These are phyloP conservation scores for Podila horticola DNA, from an alignment of 192 early-diverging fungal species.

Conservation along the genomic window DNA sequence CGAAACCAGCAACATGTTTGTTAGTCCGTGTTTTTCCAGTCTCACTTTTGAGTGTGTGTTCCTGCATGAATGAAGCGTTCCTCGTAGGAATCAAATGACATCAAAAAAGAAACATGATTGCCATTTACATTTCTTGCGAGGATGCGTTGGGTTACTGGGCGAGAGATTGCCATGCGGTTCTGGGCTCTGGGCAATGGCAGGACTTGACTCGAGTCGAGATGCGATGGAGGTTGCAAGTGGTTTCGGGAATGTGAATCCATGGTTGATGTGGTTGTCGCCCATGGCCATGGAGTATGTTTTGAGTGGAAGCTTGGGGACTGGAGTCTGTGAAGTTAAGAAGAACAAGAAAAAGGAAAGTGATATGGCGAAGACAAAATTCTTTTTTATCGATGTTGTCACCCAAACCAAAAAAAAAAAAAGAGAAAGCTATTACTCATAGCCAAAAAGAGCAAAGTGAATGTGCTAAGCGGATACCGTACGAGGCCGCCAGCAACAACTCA, in stretches of 20 bases:
- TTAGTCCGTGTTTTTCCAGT: background rate
- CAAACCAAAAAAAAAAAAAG: no score
- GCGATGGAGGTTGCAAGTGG: constrained; percentile 9
- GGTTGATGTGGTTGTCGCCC: constrained; percentile 23
- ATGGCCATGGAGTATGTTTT: background rate
- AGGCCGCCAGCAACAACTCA: no score
- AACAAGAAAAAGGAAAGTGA: no score
- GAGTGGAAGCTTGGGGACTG: background rate
- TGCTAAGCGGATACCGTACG: no score
- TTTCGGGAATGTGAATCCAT: constrained; percentile 32
- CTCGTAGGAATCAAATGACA: background rate
- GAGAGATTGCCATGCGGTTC: background rate
- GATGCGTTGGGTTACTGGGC: constrained; percentile 19
- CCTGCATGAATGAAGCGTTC: background rate
- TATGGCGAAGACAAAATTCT: no score
- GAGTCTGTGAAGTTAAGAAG: no score
- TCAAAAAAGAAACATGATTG: background rate
- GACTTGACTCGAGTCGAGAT: background rate
- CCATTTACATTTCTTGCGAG: constrained; percentile 45
- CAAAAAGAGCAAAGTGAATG: no score
- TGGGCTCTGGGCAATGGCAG: background rate
- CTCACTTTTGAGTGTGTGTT: background rate
- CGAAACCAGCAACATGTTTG: background rate
- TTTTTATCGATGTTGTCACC: no score
- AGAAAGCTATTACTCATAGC: no score